Evolutionary conservation across 768 basidiomycete species (phyloP), one percentile per base, ranked within the genome.

Genomic region (Tephrocybe sp.): DNA sequence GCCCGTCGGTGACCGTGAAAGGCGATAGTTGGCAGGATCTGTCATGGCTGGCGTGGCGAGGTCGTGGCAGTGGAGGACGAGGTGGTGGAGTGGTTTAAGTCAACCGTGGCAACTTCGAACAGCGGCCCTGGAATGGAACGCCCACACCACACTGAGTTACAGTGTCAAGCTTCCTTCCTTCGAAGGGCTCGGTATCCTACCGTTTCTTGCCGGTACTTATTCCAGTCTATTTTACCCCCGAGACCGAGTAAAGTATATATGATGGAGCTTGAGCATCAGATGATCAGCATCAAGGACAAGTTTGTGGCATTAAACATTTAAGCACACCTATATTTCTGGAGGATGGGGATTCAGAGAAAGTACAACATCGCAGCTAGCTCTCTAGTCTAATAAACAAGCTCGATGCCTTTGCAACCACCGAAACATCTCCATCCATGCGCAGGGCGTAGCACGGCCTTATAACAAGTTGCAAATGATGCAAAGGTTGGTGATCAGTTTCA

Each of bases 1-100:
- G 34, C 21, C 34, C n/a, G 44, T 50, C 14, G 57, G 52, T 12
- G 50, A 49, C 26, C 61, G 58, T 15, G 58, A 56, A 20, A 58
- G 39, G 23, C 54, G 56, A 30, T 51, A 21, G 8, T 18, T 64
- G 59, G 61, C 60, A 55, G 59, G 58, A 58, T 68, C 69, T 64
- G 68, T 62, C 65, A 69, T 63, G 51, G 34, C 36, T 21, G 17
- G 34, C 25, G 54, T 45, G 34, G 38, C 18, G 38, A 43, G 38
- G 25, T 40, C 36, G 21, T 45, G 24, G 18, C 39, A 21, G n/a
- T 21, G 38, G 41, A 26, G 43, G 37, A 45, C 6, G 38, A 34
- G 39, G 25, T 4, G 54, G 43, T 18, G 24, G 34, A 43, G 24
- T 24, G 7, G 48, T 32, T 23, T 12, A 14, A 45, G 15, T 28